phyloP scores from a whole-genome alignment of 495 filamentous ascomycete species.

The Lentithecium fluviatile region DNA sequence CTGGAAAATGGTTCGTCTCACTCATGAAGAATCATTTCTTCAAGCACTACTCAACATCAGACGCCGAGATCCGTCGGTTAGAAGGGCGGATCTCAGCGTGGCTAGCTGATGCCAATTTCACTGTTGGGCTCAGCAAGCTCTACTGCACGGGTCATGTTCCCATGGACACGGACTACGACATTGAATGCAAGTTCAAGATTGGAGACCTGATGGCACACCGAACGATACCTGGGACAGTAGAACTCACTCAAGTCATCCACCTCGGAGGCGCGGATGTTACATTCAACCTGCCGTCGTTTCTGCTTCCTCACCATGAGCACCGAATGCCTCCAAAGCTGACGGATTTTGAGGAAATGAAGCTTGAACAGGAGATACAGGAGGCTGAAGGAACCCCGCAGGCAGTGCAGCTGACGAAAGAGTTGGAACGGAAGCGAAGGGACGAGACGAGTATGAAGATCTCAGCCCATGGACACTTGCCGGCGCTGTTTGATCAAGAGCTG shows the following conservation, averaged over 20 bases:
- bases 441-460: constrained; percentile 42
- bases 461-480: constrained; percentile 42
- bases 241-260: constrained; percentile 39
- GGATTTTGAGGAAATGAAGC: constrained; percentile 19
- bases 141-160: constrained; percentile 40
- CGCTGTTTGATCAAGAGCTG: constrained; percentile 42
- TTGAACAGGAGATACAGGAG: constrained; percentile 30
- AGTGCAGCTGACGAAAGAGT: constrained; percentile 29
- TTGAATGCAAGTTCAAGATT: constrained; percentile 38
- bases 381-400: constrained; percentile 37
- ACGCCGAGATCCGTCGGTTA: constrained; percentile 38
- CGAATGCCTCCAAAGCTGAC: constrained; percentile 37
- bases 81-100: constrained; percentile 38
- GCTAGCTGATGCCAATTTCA: constrained; percentile 44
- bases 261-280: constrained; percentile 42
- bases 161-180: constrained; percentile 38
- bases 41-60: constrained; percentile 37
- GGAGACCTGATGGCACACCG: constrained; percentile 43
- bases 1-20: constrained; percentile 40
- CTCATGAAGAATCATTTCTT: constrained; percentile 42
- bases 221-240: constrained; percentile 30
- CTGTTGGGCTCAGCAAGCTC: constrained; percentile 36
- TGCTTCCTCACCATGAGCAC: constrained; percentile 47
- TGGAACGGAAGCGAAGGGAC: constrained; percentile 40
- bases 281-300: constrained; percentile 38